Evolutionary conservation across 1,284 basidiomycete genomes (phyloP).

Genomic region (Ceratorhiza oryzae-sativae): DNA sequence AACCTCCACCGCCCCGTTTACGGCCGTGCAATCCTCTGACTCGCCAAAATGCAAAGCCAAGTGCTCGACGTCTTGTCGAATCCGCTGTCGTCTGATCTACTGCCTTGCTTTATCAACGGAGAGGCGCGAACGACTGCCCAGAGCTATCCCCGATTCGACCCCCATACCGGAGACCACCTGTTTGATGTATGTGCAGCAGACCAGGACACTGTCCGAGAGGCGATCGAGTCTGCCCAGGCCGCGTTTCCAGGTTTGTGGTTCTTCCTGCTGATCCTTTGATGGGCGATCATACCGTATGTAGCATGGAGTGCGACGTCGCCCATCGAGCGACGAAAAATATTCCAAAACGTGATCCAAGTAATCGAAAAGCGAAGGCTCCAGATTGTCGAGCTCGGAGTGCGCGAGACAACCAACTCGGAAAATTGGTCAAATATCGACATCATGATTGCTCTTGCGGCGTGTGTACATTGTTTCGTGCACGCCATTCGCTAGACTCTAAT

Average conservation of each 20-base stretch:
- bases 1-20: too few relatives aligned
- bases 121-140: slow-evolving; percentile 42
- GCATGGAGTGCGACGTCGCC: slow-evolving; percentile 42
- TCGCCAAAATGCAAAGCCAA: background rate
- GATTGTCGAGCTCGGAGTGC: slow-evolving; percentile 41
- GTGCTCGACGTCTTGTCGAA: slow-evolving; percentile 9
- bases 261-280: background rate
- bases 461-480: slow-evolving; percentile 17
- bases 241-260: slow-evolving; percentile 33
- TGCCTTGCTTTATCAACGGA: slow-evolving; percentile 49
- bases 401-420: slow-evolving; percentile 44
- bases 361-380: slow-evolving; percentile 42
- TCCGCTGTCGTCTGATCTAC: slow-evolving; percentile 11
- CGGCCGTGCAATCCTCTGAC: too few relatives aligned
- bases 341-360: slow-evolving; percentile 44
- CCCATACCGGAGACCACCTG: slow-evolving; percentile 43
- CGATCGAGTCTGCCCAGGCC: slow-evolving; percentile 42
- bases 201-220: slow-evolving; percentile 40
- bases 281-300: background rate
- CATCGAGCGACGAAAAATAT: slow-evolving; percentile 44
- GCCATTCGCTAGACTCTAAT: background rate
- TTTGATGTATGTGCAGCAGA: slow-evolving; percentile 44
- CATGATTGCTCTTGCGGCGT: slow-evolving; percentile 43
- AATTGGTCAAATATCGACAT: slow-evolving; percentile 44
- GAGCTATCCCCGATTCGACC: slow-evolving; percentile 46